Percentiles rank a stretch among this genome's conserved stretches.
Conservation (phyloP, 2,329 filamentous ascomycete species). For the Akanthomyces muscarius region DNA sequence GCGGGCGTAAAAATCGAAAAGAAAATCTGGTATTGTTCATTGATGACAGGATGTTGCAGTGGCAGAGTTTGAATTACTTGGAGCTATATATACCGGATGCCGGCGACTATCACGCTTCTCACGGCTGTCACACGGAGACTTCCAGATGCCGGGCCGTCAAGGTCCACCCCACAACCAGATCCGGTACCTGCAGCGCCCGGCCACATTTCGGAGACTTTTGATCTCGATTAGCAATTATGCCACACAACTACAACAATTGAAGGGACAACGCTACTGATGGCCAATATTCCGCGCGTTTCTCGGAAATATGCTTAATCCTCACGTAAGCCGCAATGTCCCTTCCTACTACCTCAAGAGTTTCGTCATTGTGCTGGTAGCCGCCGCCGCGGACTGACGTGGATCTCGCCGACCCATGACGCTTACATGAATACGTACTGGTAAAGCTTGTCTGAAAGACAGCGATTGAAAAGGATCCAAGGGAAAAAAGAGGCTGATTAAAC, state of each 20-base stretch:
- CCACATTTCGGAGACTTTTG: slow-evolving; percentile 12
- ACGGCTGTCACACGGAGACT: neutral
- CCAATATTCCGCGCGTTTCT: too few relatives aligned
- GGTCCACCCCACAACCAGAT: neutral
- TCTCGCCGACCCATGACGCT: too few relatives aligned
- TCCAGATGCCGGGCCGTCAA: neutral
- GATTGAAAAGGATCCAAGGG: too few relatives aligned
- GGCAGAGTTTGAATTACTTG: neutral
- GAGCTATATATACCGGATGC: slow-evolving; percentile 1
- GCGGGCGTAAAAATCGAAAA: neutral
- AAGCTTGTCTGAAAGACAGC: too few relatives aligned
- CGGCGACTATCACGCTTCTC: slow-evolving; percentile 3
- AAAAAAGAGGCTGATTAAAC: too few relatives aligned
- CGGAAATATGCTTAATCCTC: too few relatives aligned
- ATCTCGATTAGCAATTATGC: neutral
- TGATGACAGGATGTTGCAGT: neutral
- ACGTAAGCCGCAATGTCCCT: too few relatives aligned
- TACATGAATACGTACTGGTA: too few relatives aligned
- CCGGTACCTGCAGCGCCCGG: neutral
- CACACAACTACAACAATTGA: neutral
- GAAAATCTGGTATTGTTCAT: neutral
- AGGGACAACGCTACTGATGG: too few relatives aligned
- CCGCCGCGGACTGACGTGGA: too few relatives aligned
- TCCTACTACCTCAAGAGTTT: too few relatives aligned
- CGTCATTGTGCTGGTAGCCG: too few relatives aligned